These are phyloP conservation scores for Ascochyta lentis DNA, from an alignment of 2,329 filamentous ascomycete species.

Conservation along the genomic window DNA sequence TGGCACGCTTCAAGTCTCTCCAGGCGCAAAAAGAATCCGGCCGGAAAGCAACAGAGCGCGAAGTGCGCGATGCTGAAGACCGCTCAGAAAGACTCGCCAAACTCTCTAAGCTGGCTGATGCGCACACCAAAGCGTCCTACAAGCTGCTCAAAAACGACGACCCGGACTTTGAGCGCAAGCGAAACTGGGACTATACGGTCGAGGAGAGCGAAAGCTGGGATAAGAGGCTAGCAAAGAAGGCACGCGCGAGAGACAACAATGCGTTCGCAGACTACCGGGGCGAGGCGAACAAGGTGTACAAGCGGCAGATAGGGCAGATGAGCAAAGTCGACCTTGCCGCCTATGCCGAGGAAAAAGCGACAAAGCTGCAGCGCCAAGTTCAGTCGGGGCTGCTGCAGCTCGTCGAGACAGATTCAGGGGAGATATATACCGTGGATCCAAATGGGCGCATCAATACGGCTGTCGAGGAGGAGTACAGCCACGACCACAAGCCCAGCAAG, in stretches of 20 bases:
- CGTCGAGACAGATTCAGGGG: conserved; percentile 86
- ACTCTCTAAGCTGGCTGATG: conserved; percentile 79
- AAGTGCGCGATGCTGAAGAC: conserved; percentile 47
- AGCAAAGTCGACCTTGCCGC: conserved; percentile 73
- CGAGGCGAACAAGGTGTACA: conserved; percentile 92
- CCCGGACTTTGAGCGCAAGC: conserved; percentile 95
- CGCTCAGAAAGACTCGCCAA: conserved; percentile 54
- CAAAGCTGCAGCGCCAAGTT: conserved; percentile 83
- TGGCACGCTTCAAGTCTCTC: conserved; percentile 84
- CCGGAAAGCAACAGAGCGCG: conserved; percentile 67
- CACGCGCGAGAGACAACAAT: conserved; percentile 79
- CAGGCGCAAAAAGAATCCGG: conserved; percentile 69
- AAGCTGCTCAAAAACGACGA: conserved; percentile 93
- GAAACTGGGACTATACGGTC: conserved; percentile 97
- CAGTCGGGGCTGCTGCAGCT: conserved; percentile 86
- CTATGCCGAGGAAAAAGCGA: conserved; percentile 88
- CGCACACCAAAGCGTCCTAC: conserved; percentile 85
- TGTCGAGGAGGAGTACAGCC: conserved; percentile 79
- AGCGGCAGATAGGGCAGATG: conserved; percentile 82
- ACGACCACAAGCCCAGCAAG: conserved; percentile 85
- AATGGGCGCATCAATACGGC: conserved; percentile 91
- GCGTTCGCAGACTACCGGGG: conserved; percentile 88
- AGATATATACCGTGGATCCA: conserved; percentile 91
- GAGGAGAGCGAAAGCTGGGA: conserved; percentile 97
- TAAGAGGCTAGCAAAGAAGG: conserved; percentile 84